Evolutionary conservation across 805 yeast genomes (phyloP).

Genomic region (Pichia paraexigua): DNA sequence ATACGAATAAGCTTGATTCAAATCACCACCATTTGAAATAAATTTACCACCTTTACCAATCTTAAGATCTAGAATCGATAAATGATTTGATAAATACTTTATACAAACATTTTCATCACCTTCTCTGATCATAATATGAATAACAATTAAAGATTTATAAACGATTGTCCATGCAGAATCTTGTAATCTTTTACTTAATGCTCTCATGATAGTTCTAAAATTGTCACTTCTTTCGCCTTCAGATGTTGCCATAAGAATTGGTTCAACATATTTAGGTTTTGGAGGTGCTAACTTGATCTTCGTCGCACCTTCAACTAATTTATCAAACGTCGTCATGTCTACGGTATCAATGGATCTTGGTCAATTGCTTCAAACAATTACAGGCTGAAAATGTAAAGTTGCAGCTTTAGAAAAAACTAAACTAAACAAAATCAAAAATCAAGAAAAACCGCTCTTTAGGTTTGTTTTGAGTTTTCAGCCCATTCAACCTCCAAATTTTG

Average conservation of each 20-base stretch:
- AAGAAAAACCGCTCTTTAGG: neutral
- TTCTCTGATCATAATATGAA: constrained; percentile 88
- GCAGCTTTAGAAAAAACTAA: too few relatives aligned
- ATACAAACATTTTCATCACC: constrained; percentile 77
- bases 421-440: neutral
- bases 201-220: constrained; percentile 60
- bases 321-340: constrained; percentile 57
- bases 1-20: constrained; percentile 55
- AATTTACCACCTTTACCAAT: constrained; percentile 23
- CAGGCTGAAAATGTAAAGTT: neutral
- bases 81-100: constrained; percentile 53
- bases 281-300: constrained; percentile 90
- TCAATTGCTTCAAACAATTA: neutral
- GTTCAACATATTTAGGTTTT: constrained; percentile 91
- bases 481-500: neutral
- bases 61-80: constrained; percentile 47
- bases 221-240: constrained; percentile 42
- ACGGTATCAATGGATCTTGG: neutral
- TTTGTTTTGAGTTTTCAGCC: neutral
- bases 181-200: constrained; percentile 52
- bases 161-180: constrained; percentile 90
- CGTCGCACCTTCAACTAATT: constrained; percentile 73
- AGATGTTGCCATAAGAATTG: constrained; percentile 67
- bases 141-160: constrained; percentile 74
- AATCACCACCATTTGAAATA: constrained; percentile 38